Evolutionary conservation across 1,284 basidiomycete species (phyloP), one percentile per base, ranked within the genome.

Genomic region (Clitocybe nebularis): DNA sequence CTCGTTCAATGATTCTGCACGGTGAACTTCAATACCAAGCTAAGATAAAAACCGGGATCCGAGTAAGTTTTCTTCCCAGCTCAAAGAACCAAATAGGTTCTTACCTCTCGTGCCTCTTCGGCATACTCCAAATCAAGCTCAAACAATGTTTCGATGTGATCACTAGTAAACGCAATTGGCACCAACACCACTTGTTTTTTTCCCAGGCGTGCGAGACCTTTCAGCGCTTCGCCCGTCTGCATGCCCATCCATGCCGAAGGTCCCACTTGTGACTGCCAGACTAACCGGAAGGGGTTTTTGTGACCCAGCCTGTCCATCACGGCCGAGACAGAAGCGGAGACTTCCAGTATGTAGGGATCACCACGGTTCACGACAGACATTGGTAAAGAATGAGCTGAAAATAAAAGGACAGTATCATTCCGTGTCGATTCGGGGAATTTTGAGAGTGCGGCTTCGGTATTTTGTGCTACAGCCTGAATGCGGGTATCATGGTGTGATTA

Each of bases 261-360:
- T 1, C 96, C 96, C 29, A 99, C 96, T 64, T 98, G 90, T 13
- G 88, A 92, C 71, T 99, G 96, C 96, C 96, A 99, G 2, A 95
- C 93, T 38, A 99, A 77, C 19, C 96, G 85, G 67, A 88, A 98
- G 3, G 90, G 81, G 61, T 92, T 85, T 42, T 76, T 75, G 56
- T 92, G 79, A 10, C 81, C 77, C 24, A 96, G 71, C 42, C 86
- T 77, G 52, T 82, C 73, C 93, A 97, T 95, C 40, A 96, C 90
- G 17, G 89, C 84, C 36, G 84, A 77, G 4, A 96, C 96, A 5
- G 93, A 88, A 13, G 94, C 90, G 11, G 93, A 93, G 19, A 99
- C 96, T 67, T 99, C 96, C 39, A 92, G 74, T 23, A 96, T 77
- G 68, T 99, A 99, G 2, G 96, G 94, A 66, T 99, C 96, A 29